phyloP scores from a whole-genome alignment of 441 rosid species.

The Codiaeum variegatum region DNA sequence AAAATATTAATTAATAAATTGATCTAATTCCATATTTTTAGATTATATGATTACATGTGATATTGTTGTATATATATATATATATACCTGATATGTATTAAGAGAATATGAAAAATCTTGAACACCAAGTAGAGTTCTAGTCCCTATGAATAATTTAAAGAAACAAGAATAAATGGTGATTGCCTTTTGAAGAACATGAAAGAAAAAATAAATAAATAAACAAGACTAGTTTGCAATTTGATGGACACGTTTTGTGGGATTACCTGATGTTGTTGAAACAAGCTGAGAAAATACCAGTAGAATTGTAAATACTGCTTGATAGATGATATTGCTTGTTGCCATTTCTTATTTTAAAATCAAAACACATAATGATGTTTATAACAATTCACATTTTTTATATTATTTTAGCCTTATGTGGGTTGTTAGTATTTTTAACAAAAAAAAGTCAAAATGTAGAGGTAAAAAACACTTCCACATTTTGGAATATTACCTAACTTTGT shows the following conservation, averaged over 20 bases:
- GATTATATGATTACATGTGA: not conserved
- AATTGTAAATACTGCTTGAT: not conserved
- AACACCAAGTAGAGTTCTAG: not conserved
- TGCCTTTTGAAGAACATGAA: not conserved
- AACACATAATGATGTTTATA: not conserved
- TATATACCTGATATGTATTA: conserved; percentile 6
- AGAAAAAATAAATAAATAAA: not conserved
- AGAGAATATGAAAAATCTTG: not conserved
- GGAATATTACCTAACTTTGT: not conserved
- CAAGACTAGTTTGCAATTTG: not conserved
- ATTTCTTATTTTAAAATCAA: not conserved
- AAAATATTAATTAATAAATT: not conserved
- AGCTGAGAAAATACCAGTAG: conserved; percentile 4
- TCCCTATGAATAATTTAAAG: conserved; percentile 7
- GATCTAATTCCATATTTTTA: not conserved
- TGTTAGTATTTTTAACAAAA: not conserved
- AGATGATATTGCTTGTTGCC: not conserved
- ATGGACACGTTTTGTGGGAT: not conserved
- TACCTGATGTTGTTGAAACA: conserved; percentile 8
- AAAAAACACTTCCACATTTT: not conserved
- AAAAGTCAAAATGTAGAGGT: not conserved
- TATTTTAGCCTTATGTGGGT: not conserved
- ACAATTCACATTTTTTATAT: conserved; percentile 1
- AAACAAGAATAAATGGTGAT: not conserved
- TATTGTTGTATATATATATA: not conserved